Percentiles rank a stretch among this genome's conserved stretches.
Conservation (phyloP, 345 rosid species). For the Passiflora organensis region DNA sequence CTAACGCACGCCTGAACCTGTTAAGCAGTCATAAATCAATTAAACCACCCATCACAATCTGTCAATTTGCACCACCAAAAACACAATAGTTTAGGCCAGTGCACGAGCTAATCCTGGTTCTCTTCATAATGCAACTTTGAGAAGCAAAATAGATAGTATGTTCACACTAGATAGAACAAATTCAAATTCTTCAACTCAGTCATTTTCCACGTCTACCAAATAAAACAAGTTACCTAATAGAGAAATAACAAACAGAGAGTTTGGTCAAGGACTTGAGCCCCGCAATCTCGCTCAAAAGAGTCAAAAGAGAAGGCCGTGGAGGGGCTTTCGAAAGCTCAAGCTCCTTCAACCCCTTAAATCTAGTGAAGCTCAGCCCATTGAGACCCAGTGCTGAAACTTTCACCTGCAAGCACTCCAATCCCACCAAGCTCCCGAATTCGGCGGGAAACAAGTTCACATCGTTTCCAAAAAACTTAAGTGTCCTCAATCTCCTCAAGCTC, state of each 20-base stretch:
- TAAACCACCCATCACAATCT: too few species aligned
- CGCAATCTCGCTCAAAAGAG: conserved; percentile 71
- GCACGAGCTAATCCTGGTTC: too few species aligned
- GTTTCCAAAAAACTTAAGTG: conserved; percentile 78
- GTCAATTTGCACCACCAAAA: too few species aligned
- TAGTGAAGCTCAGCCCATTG: conserved; percentile 51
- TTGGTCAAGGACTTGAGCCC: conserved; percentile 72
- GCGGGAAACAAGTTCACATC: conserved; percentile 66
- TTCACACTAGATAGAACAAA: too few species aligned
- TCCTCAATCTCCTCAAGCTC: conserved; percentile 43
- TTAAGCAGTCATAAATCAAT: too few species aligned
- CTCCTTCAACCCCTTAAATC: conserved; percentile 74
- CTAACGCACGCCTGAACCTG: too few species aligned
- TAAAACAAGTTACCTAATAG: conserved; percentile 51
- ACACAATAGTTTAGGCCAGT: too few species aligned
- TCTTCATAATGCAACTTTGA: too few species aligned
- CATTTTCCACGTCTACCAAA: too few species aligned
- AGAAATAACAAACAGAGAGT: conserved; percentile 88
- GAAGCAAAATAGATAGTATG: too few species aligned
- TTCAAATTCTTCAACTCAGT: too few species aligned
- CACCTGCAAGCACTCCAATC: conserved; percentile 81
- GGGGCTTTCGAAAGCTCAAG: conserved; percentile 76
- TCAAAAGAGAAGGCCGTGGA: conserved; percentile 61
- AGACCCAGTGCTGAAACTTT: conserved; percentile 62
- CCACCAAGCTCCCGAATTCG: conserved; percentile 61